Base-by-base conservation (phyloP, 2,329 filamentous ascomycete species). In the Dothistroma septosporum region DNA sequence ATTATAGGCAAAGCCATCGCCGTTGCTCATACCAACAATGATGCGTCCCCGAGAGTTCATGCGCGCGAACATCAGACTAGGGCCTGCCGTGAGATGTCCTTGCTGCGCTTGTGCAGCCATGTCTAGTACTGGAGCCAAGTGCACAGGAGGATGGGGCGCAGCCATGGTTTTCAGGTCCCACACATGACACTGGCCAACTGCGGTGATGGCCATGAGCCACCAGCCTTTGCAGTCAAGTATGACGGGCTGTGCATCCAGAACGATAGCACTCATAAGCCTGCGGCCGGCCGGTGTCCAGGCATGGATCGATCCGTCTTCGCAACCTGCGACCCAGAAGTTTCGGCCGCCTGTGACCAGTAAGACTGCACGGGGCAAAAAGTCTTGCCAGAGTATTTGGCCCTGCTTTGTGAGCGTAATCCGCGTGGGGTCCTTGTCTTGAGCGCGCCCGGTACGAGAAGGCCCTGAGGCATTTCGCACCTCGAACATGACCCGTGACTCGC, bases 211-310 rank as follows among this genome's bases (percentile, higher is more conserved):
- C 55, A 99, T 81, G 5, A 99, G 79, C 90, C 91, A 97, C 78
- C 89, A 89, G 11, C 90, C 90, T 59, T 92, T 86, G 69, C 89
- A 93, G 73, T 97, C 94, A 28, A 99, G 82, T 59, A 99, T 94
- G 33, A 97, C 92, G 0, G 94, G 91, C 69, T 97, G 92, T 1
- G 93, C 87, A 76, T 99, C 94, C 16, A 97, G 79, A 6, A 97
- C 84, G 65, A 97, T 82, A 4, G 92, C 87, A 70, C 91, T 96
- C 58, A 96, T 80, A 22, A 96, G 80, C 56, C 95, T 85, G 63
- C 95, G 86, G 12, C 94, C 94, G 14, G 92, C 91, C 1, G 93
- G 91, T 1, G 92, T 93, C 92, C 94, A 99, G 9, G 91, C 84
- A 72, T 96, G 91, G 8, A 99, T 74, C 19, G 87, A 91, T 16